Percentiles rank a stretch among this genome's conserved stretches.
These are phyloP conservation scores for Aspergillus heteromorphus DNA, from an alignment of 495 filamentous ascomycete species.

Conservation along the genomic window DNA sequence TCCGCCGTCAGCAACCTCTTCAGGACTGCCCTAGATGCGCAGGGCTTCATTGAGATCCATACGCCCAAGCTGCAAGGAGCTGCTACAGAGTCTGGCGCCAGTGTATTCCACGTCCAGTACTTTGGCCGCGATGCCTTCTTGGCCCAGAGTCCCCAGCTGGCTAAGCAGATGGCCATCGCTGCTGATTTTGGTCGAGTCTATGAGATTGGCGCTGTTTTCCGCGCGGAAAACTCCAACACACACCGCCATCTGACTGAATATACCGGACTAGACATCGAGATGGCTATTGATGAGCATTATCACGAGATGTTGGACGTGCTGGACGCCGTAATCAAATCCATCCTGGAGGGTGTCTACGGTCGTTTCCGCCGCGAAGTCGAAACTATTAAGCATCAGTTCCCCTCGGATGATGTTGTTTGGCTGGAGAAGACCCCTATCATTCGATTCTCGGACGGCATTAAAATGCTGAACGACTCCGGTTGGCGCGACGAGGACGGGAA, in stretches of 20 bases:
- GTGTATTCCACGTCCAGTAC: constrained; percentile 84
- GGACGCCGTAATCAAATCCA: constrained; percentile 74
- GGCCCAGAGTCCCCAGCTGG: constrained; percentile 87
- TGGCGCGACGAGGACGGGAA: constrained; percentile 74
- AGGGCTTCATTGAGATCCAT: constrained; percentile 82
- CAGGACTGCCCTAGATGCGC: constrained; percentile 62
- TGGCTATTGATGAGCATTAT: constrained; percentile 89
- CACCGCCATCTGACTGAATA: constrained; percentile 95
- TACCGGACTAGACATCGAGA: constrained; percentile 91
- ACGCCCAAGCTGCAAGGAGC: constrained; percentile 82
- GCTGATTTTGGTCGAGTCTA: constrained; percentile 85
- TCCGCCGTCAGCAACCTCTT: constrained; percentile 75
- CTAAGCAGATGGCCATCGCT: constrained; percentile 91
- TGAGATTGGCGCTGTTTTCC: constrained; percentile 83
- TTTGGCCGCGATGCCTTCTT: constrained; percentile 78
- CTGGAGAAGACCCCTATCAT: constrained; percentile 76
- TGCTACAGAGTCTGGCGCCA: constrained; percentile 85
- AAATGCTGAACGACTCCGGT: constrained; percentile 76
- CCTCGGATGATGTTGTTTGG: constrained; percentile 69
- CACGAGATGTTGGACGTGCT: constrained; percentile 73
- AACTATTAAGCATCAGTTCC: constrained; percentile 58
- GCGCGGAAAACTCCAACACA: constrained; percentile 92
- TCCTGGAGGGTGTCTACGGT: constrained; percentile 66
- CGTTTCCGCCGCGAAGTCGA: constrained; percentile 65
- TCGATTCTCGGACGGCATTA: constrained; percentile 71